phyloP scores from a whole-genome alignment of 179 eudicot species.

The Amaranthus tricolor region DNA sequence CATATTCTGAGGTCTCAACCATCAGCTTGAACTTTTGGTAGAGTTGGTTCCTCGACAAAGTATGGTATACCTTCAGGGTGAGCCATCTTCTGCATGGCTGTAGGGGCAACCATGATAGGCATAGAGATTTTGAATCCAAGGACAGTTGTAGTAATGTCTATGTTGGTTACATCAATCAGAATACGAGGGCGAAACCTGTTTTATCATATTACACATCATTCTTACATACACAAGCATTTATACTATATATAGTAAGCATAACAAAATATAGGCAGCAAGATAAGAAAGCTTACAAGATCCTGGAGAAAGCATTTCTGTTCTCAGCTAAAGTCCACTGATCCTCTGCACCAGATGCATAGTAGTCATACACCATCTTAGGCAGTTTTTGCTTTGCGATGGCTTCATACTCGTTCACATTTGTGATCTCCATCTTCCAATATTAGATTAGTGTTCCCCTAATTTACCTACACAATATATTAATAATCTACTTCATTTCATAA shows the following conservation, averaged over 20 bases:
- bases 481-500: not conserved
- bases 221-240: not conserved
- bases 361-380: conserved; percentile 93
- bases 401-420: conserved; percentile 86
- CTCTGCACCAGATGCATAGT: conserved; percentile 99
- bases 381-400: conserved; percentile 92
- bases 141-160: conserved; percentile 74
- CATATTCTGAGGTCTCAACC: too few species aligned
- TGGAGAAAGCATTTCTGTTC: conserved; percentile 93
- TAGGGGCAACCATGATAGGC: conserved; percentile 98
- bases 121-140: conserved; percentile 93
- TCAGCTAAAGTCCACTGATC: conserved; percentile 97
- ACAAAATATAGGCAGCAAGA: not conserved
- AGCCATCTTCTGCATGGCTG: conserved; percentile 97
- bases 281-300: conserved; percentile 60
- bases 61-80: conserved; percentile 77
- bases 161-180: conserved; percentile 47
- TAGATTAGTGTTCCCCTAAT: conserved; percentile 9
- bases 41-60: not conserved
- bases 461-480: not conserved
- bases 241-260: not conserved
- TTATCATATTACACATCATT: not conserved
- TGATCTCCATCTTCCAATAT: conserved; percentile 46
- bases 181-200: conserved; percentile 50
- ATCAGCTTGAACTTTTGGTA: too few species aligned